Evolutionary conservation across 495 filamentous ascomycete genomes (phyloP).

Genomic region (Lasiosphaeria ovina): DNA sequence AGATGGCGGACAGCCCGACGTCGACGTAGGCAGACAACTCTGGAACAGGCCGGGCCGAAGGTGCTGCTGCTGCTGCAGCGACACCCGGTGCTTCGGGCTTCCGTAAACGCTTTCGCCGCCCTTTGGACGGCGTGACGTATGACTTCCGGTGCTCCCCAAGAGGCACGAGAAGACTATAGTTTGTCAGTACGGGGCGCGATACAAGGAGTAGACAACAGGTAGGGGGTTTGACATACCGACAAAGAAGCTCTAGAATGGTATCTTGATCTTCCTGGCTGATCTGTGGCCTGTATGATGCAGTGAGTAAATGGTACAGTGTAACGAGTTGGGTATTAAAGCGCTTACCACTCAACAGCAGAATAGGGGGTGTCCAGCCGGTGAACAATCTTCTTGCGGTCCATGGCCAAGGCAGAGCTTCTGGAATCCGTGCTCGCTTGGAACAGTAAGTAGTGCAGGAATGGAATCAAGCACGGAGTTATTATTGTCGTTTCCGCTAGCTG

Average conservation of each 20-base stretch:
- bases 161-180: constrained; percentile 53
- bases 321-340: too few species aligned
- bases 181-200: constrained; percentile 8
- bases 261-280: constrained; percentile 50
- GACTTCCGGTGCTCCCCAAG: constrained; percentile 52
- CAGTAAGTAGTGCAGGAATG: too few species aligned
- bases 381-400: constrained; percentile 32
- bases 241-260: constrained; percentile 54
- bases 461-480: too few species aligned
- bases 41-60: constrained; percentile 37
- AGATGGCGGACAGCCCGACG: constrained; percentile 58
- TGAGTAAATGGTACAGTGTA: constrained; percentile 1
- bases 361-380: constrained; percentile 36
- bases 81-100: constrained; percentile 25
- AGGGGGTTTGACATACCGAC: constrained; percentile 42
- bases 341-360: constrained; percentile 29
- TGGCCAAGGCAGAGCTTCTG: background rate
- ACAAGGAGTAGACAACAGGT: background rate
- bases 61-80: constrained; percentile 7
- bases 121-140: constrained; percentile 50
- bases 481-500: too few species aligned
- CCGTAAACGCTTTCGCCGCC: constrained; percentile 45
- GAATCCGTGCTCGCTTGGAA: too few species aligned
- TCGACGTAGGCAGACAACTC: constrained; percentile 52
- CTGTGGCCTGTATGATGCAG: constrained; percentile 42